Percentiles rank a stretch among this genome's conserved stretches.
These are phyloP conservation scores for Dysphania ambrosioides DNA, from an alignment of 148 eudicot genomes.

Conservation along the genomic window DNA sequence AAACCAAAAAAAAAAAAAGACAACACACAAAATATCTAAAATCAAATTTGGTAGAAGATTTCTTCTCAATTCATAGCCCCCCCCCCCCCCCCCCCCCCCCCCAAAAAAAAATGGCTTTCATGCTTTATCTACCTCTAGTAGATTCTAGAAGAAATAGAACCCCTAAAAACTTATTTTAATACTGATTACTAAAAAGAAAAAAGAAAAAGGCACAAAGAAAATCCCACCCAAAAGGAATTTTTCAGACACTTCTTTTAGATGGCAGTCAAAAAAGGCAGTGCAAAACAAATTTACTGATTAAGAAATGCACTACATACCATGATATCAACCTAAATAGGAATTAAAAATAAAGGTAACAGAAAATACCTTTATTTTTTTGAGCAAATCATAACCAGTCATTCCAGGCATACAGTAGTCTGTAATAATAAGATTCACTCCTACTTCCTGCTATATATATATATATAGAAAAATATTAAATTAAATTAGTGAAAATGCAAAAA, in stretches of 20 bases:
- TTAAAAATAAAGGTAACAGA: slow-evolving; percentile 8
- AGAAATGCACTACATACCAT: slow-evolving; percentile 14
- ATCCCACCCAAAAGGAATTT: neutral
- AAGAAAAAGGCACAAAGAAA: neutral
- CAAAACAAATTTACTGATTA: too few relatives aligned
- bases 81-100: too few relatives aligned
- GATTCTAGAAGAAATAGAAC: neutral
- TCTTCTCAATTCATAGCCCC: neutral
- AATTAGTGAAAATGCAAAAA: neutral
- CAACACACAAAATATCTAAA: slow-evolving; percentile 1
- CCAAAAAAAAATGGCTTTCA: neutral
- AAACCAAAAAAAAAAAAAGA: neutral
- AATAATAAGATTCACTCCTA: slow-evolving; percentile 79
- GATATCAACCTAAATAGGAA: slow-evolving; percentile 1
- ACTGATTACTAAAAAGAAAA: neutral
- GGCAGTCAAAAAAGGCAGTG: slow-evolving; percentile 18
- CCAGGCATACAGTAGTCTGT: slow-evolving; percentile 99
- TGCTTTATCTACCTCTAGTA: neutral
- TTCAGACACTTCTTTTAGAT: neutral
- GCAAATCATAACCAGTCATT: slow-evolving; percentile 98
- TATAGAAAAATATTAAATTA: neutral
- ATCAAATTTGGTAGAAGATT: slow-evolving; percentile 6
- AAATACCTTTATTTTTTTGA: slow-evolving; percentile 86
- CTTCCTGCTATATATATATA: slow-evolving; percentile 51
- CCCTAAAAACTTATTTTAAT: neutral